Percentiles rank a stretch among this genome's conserved stretches.
Evolutionary conservation across 257 asterid genomes (phyloP).

Genomic region (Linderniella brevidens): DNA sequence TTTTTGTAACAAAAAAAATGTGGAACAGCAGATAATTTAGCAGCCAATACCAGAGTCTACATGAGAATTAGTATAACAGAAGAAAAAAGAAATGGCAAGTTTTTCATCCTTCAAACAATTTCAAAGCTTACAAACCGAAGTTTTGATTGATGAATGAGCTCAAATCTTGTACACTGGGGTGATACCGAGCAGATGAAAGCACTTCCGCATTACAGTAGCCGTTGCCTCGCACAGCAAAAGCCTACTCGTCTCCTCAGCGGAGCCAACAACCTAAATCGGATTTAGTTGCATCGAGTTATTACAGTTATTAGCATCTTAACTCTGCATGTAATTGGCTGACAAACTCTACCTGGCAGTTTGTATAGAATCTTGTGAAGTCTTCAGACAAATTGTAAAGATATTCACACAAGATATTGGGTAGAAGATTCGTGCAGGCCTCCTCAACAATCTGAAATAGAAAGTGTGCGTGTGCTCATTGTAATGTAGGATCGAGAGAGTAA

Average conservation of each 20-base stretch:
- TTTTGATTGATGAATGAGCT: background rate
- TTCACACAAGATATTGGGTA: constrained; percentile 66
- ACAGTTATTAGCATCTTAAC: background rate
- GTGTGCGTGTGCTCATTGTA: background rate
- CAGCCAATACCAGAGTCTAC: too few species aligned
- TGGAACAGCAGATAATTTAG: too few species aligned
- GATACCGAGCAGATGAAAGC: constrained; percentile 76
- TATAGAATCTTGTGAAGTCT: constrained; percentile 67
- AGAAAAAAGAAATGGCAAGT: too few species aligned
- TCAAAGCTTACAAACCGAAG: too few species aligned
- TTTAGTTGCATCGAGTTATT: background rate
- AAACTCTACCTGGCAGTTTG: constrained; percentile 63
- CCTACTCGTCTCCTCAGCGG: constrained; percentile 62
- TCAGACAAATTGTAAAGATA: constrained; percentile 76
- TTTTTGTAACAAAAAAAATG: too few species aligned
- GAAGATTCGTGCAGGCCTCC: constrained; percentile 57
- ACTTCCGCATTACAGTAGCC: constrained; percentile 77
- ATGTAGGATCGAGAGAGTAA: background rate
- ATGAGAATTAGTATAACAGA: too few species aligned
- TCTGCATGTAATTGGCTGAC: background rate
- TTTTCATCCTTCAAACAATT: too few species aligned
- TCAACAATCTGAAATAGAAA: constrained; percentile 44
- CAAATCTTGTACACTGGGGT: constrained; percentile 82
- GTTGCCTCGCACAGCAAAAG: constrained; percentile 91
- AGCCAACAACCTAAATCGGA: constrained; percentile 53